These are phyloP conservation scores for Yamadazyma atmosphaerica DNA, from an alignment of 1,139 yeast species.

Conservation along the genomic window DNA sequence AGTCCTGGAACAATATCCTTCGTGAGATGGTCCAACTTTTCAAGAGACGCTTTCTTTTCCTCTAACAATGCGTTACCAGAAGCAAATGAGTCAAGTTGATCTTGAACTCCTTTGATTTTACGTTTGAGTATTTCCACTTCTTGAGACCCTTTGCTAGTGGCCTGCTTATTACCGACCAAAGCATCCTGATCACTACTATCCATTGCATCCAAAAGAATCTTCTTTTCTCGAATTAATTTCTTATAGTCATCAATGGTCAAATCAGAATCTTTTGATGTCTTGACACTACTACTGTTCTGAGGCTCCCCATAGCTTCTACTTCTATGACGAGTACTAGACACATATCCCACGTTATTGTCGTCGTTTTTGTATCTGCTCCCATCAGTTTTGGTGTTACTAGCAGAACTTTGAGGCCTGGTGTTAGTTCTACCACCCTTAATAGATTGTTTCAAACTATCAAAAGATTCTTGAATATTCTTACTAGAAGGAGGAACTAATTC, in stretches of 20 bases:
- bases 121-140: constrained; percentile 66
- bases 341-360: constrained; percentile 62
- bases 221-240: constrained; percentile 67
- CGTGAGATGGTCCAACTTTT: constrained; percentile 55
- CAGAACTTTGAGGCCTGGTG: constrained; percentile 25
- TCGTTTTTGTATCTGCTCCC: constrained; percentile 70
- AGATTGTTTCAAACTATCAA: constrained; percentile 43
- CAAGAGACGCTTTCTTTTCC: constrained; percentile 44
- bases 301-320: constrained; percentile 25
- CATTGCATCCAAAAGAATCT: constrained; percentile 66
- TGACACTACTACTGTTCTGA: constrained; percentile 15
- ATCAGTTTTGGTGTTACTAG: constrained; percentile 30
- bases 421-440: constrained; percentile 35
- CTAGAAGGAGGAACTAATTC: constrained; percentile 82
- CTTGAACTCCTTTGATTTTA: constrained; percentile 58
- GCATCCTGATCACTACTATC: constrained; percentile 67
- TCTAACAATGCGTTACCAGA: constrained; percentile 33
- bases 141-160: constrained; percentile 29
- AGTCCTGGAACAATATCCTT: constrained; percentile 67
- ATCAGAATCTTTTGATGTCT: constrained; percentile 28
- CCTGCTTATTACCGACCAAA: constrained; percentile 18
- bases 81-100: constrained; percentile 35
- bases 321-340: constrained; percentile 67
- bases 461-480: constrained; percentile 49
- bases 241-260: constrained; percentile 53